A percentile compares a stretch with the other conserved stretches of the same genome.
Conservation (phyloP, 345 rosid genomes). For the Camelina neglecta region DNA sequence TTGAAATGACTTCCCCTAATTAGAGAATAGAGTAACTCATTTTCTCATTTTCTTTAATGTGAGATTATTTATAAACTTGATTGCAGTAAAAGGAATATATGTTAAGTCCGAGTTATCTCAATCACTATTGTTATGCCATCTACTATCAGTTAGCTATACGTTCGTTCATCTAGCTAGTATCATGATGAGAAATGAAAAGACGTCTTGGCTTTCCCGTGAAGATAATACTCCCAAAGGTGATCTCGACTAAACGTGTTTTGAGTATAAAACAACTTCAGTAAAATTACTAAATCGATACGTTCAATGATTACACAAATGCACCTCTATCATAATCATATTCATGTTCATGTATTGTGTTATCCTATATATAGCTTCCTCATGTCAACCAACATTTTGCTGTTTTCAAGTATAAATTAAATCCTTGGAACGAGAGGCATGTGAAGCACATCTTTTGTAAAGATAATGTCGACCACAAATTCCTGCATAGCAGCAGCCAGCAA, state of each 20-base stretch:
- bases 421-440: background rate
- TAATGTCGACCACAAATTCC: background rate
- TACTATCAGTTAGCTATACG: background rate
- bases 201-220: slow-evolving; percentile 29
- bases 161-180: too few relatives aligned
- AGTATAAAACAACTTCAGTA: slow-evolving; percentile 11
- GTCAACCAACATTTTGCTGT: slow-evolving; percentile 9
- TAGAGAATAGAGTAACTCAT: background rate
- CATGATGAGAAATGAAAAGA: slow-evolving; percentile 24
- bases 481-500: background rate
- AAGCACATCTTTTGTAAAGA: background rate
- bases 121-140: background rate
- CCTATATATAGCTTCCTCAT: background rate
- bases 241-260: slow-evolving; percentile 5
- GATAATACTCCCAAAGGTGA: slow-evolving; percentile 16
- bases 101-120: background rate
- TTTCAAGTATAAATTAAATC: background rate
- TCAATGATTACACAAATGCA: slow-evolving; percentile 12
- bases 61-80: background rate
- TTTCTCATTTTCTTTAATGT: background rate
- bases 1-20: background rate
- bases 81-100: background rate
- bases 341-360: background rate
- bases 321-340: background rate
- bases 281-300: background rate